Percentiles rank a stretch among this genome's conserved stretches.
Conservation (phyloP, 352 stramenopile genomes). For the Phytophthora europaea region DNA sequence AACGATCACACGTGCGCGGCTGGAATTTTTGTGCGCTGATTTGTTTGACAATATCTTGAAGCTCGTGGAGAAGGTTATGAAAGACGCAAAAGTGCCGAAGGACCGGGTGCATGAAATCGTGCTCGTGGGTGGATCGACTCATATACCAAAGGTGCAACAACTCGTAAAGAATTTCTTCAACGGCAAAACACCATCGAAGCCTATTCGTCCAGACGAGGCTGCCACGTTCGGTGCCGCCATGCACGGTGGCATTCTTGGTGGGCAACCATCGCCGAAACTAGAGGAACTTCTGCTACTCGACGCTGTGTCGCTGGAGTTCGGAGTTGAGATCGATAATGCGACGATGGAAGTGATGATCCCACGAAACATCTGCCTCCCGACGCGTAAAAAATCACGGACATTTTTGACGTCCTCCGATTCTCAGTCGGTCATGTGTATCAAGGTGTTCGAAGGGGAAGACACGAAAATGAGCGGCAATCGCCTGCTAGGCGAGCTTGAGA, state of each 20-base stretch:
- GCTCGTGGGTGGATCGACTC: neutral
- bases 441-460: neutral
- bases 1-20: neutral
- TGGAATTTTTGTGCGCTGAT: neutral
- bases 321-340: neutral
- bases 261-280: neutral
- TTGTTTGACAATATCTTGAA: neutral
- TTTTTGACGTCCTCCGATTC: neutral
- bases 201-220: neutral
- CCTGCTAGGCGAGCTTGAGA: neutral
- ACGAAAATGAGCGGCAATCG: neutral
- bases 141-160: neutral
- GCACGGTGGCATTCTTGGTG: neutral
- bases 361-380: neutral
- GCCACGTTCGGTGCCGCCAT: neutral
- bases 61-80: neutral
- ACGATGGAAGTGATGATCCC: neutral
- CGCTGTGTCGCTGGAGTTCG: neutral
- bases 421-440: neutral
- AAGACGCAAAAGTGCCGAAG: neutral
- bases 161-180: neutral
- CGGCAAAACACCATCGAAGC: neutral
- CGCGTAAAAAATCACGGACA: neutral
- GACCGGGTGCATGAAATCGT: neutral
- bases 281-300: neutral